Conservation (phyloP, 176 grass and related monocot genomes). For the Juncus effusus region DNA sequence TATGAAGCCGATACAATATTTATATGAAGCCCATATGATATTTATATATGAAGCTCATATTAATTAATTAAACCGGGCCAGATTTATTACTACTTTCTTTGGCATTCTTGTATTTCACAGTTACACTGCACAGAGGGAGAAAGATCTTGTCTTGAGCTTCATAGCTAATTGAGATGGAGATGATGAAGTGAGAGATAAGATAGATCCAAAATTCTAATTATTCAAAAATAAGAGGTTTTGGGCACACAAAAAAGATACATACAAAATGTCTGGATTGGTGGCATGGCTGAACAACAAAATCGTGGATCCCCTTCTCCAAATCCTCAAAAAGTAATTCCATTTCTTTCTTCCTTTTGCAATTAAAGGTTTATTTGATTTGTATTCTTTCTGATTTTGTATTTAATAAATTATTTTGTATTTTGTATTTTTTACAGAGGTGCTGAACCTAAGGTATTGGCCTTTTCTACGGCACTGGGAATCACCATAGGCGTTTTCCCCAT, state of each 20-base stretch:
- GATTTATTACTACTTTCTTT: too few relatives aligned
- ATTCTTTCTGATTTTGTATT: too few relatives aligned
- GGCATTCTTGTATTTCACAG: not conserved
- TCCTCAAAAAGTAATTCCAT: slow-evolving; percentile 36
- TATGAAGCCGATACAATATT: too few relatives aligned
- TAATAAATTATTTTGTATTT: not conserved
- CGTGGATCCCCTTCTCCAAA: slow-evolving; percentile 36
- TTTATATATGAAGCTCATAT: too few relatives aligned
- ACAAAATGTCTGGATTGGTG: slow-evolving; percentile 1
- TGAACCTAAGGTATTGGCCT: slow-evolving; percentile 50
- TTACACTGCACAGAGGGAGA: not conserved
- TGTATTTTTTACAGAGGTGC: slow-evolving; percentile 29
- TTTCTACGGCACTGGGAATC: slow-evolving; percentile 42
- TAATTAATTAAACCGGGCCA: too few relatives aligned
- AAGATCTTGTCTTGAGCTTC: slow-evolving; percentile 10
- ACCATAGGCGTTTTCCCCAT: slow-evolving; percentile 49
- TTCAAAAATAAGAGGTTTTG: too few relatives aligned
- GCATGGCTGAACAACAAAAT: slow-evolving; percentile 40
- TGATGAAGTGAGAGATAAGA: not conserved
- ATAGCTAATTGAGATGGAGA: slow-evolving; percentile 4
- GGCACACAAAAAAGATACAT: too few relatives aligned
- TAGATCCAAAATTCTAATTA: too few relatives aligned
- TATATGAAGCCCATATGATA: too few relatives aligned
- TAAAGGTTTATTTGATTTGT: too few relatives aligned
- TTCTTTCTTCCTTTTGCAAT: not conserved